phyloP scores from a whole-genome alignment of 805 yeast species.

The Wickerhamiella slavikovae region DNA sequence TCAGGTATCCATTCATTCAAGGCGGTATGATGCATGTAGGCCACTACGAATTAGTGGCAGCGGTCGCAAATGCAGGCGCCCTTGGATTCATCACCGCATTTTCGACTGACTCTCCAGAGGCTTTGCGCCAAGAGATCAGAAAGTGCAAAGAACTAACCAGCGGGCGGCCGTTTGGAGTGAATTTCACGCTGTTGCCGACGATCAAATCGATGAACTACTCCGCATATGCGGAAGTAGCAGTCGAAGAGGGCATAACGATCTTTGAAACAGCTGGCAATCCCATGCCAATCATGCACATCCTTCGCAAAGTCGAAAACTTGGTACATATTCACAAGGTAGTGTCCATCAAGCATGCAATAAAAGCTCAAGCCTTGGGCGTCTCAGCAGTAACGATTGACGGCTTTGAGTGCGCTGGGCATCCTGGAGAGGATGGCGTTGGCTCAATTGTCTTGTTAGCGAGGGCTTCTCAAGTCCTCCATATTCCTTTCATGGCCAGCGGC shows the following conservation, averaged over 20 bases:
- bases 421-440: conserved; percentile 18
- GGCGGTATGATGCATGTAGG: conserved; percentile 18
- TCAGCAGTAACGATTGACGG: conserved; percentile 18
- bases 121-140: conserved; percentile 13
- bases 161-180: conserved; percentile 16
- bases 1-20: conserved; percentile 14
- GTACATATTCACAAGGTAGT: conserved; percentile 17
- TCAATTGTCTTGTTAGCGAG: conserved; percentile 13
- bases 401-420: conserved; percentile 19
- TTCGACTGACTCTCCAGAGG: conserved; percentile 16
- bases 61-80: conserved; percentile 18
- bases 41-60: conserved; percentile 14
- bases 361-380: conserved; percentile 16
- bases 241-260: conserved; percentile 16
- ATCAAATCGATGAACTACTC: conserved; percentile 16
- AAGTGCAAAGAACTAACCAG: conserved; percentile 9
- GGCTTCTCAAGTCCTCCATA: conserved; percentile 12
- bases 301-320: conserved; percentile 9
- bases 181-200: conserved; percentile 17
- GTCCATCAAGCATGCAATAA: conserved; percentile 14
- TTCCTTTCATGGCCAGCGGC: conserved; percentile 17
- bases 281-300: conserved; percentile 11
- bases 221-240: conserved; percentile 14
- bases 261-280: conserved; percentile 19
- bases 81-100: conserved; percentile 15